Evolutionary conservation across 2,329 filamentous ascomycete species (phyloP).

Genomic region (Colletotrichum sp.): DNA sequence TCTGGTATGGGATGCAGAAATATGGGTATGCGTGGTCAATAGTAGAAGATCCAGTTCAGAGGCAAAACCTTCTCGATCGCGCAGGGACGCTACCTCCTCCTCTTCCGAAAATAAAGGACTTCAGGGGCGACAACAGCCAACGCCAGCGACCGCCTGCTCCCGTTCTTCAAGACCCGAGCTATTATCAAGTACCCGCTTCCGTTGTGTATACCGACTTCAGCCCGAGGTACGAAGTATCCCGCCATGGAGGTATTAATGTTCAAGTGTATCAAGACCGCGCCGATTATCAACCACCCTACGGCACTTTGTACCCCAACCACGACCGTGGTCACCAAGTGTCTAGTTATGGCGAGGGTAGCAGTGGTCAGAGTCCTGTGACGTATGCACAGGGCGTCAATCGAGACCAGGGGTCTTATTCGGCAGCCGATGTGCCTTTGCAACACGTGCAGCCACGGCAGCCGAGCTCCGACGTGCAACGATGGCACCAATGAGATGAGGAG

Average conservation of each 20-base stretch:
- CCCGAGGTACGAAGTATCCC: background rate
- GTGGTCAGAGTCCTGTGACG: background rate
- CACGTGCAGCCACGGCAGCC: rapidly evolving
- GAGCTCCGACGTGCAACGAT: rapidly evolving
- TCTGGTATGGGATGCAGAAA: background rate
- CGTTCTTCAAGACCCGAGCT: background rate
- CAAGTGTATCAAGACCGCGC: background rate
- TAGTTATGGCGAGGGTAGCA: background rate
- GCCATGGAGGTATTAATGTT: background rate
- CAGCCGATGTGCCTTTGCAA: background rate
- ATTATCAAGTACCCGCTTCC: background rate
- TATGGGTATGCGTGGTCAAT: background rate
- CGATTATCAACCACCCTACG: background rate
- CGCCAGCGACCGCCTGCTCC: background rate
- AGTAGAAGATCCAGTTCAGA: background rate
- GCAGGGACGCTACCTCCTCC: background rate
- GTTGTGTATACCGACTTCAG: background rate
- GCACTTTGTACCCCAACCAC: background rate
- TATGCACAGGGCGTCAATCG: background rate
- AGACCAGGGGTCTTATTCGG: background rate
- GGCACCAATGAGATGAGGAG: background rate
- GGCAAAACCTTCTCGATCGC: background rate
- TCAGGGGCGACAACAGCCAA: background rate
- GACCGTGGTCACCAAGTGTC: background rate
- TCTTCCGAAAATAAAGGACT: background rate